These are phyloP conservation scores for Kodamaea laetipori DNA, from an alignment of 805 yeast genomes.

Conservation along the genomic window DNA sequence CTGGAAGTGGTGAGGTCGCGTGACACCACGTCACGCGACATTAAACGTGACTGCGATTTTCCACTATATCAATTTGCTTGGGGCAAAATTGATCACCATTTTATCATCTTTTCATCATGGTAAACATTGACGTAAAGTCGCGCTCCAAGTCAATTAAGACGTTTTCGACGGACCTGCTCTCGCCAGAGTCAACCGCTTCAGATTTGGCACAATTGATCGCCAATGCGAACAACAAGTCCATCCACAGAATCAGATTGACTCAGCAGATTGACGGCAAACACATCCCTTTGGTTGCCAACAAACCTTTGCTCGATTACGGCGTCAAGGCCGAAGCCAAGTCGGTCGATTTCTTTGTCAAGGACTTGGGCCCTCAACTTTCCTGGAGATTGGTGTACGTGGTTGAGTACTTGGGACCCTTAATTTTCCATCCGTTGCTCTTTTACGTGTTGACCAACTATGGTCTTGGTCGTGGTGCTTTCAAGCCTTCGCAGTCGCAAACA, in stretches of 20 bases:
- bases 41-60: neutral
- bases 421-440: slow-evolving; percentile 75
- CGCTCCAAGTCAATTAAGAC: slow-evolving; percentile 61
- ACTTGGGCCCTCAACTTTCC: slow-evolving; percentile 87
- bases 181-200: slow-evolving; percentile 32
- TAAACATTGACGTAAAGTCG: slow-evolving; percentile 52
- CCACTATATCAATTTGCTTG: no score
- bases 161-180: slow-evolving; percentile 43
- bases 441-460: slow-evolving; percentile 37
- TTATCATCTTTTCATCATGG: slow-evolving; percentile 47
- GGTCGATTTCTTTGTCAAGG: slow-evolving; percentile 64
- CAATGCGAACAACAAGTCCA: slow-evolving; percentile 41
- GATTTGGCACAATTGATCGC: slow-evolving; percentile 49
- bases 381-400: slow-evolving; percentile 89
- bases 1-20: slow-evolving; percentile 7
- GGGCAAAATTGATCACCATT: no score
- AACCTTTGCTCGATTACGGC: slow-evolving; percentile 50
- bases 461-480: slow-evolving; percentile 31
- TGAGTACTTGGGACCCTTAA: slow-evolving; percentile 88
- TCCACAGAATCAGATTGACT: slow-evolving; percentile 48
- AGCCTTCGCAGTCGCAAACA: slow-evolving; percentile 54
- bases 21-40: slow-evolving; percentile 5
- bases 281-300: slow-evolving; percentile 46
- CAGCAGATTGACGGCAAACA: slow-evolving; percentile 33
- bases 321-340: slow-evolving; percentile 30